Percentiles rank a stretch among this genome's conserved stretches.
Conservation (phyloP, 176 grass and related monocot genomes). For the Zea luxurians region DNA sequence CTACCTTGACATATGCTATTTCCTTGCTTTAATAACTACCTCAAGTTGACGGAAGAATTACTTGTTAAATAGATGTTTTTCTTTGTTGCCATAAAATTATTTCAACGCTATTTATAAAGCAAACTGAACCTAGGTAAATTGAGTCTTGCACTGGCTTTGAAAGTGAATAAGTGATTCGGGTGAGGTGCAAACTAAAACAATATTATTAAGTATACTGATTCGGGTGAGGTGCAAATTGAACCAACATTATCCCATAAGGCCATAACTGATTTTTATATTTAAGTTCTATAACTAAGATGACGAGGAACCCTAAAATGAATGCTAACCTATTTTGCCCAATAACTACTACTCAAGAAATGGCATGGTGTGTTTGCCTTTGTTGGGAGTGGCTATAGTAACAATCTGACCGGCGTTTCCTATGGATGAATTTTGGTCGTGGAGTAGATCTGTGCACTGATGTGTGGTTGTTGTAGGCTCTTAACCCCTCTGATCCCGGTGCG, state of each 20-base stretch:
- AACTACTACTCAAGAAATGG: background rate
- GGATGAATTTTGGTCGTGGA: too few relatives aligned
- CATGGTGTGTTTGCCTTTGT: background rate
- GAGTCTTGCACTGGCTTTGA: background rate
- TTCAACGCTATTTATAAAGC: background rate
- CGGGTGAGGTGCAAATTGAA: background rate
- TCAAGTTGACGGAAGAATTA: background rate
- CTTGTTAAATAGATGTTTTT: background rate
- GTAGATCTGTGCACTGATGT: too few relatives aligned
- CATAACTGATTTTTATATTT: background rate
- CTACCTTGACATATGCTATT: constrained; percentile 4
- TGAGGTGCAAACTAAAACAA: background rate
- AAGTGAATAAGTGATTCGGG: background rate
- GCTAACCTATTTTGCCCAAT: background rate
- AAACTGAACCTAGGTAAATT: background rate
- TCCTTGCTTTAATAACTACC: background rate
- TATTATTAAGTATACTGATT: constrained; percentile 5
- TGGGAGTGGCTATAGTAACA: background rate
- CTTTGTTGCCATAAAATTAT: background rate
- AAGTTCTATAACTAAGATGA: too few relatives aligned
- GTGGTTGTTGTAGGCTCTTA: too few relatives aligned
- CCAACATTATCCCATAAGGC: background rate
- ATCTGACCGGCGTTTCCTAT: too few relatives aligned
- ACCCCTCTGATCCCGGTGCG: too few relatives aligned
- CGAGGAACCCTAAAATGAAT: too few relatives aligned